These are phyloP conservation scores for Paramecium bursaria DNA, from an alignment of 73 alveolate species.

Conservation along the genomic window DNA sequence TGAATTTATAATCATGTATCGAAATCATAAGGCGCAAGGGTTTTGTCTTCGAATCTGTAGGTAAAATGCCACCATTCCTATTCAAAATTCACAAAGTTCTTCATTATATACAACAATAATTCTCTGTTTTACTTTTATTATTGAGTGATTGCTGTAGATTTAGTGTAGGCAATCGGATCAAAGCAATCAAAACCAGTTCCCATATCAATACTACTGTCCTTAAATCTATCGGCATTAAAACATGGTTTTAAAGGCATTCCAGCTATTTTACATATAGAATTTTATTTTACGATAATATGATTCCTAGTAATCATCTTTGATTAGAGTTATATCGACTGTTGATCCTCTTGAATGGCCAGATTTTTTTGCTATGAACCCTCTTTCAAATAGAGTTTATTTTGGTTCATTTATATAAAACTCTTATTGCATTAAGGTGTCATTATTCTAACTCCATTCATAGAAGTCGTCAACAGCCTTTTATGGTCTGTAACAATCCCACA, in stretches of 20 bases:
- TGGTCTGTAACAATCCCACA: constrained; percentile 73
- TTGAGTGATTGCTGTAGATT: background rate
- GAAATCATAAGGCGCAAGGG: constrained; percentile 51
- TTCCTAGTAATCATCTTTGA: constrained; percentile 17
- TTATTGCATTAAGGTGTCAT: constrained; percentile 53
- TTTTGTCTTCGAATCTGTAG: constrained; percentile 51
- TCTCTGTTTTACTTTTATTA: constrained; percentile 45
- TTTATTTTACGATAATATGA: constrained; percentile 43
- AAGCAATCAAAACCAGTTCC: constrained; percentile 74
- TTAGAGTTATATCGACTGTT: constrained; percentile 65
- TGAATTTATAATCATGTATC: constrained; percentile 13
- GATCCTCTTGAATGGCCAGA: constrained; percentile 74
- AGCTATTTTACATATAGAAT: too few relatives aligned
- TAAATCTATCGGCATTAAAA: constrained; percentile 36
- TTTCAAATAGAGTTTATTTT: constrained; percentile 29
- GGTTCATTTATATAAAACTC: constrained; percentile 66
- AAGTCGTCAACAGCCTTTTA: constrained; percentile 71
- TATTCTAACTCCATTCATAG: constrained; percentile 65
- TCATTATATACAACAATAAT: constrained; percentile 18
- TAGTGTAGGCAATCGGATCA: constrained; percentile 43
- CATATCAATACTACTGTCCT: constrained; percentile 63
- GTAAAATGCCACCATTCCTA: constrained; percentile 74
- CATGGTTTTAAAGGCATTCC: constrained; percentile 63
- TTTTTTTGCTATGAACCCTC: constrained; percentile 62
- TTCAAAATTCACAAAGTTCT: constrained; percentile 54